A percentile compares a stretch with the other conserved stretches of the same genome.
Conservation (phyloP, 2,329 filamentous ascomycete species). For the Fusarium algeriense region DNA sequence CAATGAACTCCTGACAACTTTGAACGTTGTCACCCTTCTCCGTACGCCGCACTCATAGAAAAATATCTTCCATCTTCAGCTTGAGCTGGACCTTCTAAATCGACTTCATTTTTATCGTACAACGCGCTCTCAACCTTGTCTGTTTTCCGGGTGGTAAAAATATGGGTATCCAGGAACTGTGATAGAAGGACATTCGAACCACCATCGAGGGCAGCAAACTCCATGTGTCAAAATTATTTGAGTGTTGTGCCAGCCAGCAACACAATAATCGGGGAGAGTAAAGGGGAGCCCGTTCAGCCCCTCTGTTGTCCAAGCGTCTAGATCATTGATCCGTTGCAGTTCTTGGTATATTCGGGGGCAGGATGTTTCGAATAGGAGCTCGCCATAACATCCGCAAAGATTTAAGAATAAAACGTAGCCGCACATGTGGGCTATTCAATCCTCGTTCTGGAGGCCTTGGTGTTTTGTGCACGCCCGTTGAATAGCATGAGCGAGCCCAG, state of each 20-base stretch:
- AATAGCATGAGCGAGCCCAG: slow-evolving; percentile 14
- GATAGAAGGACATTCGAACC: slow-evolving; percentile 34
- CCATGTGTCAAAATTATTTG: slow-evolving; percentile 26
- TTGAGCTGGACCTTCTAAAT: slow-evolving; percentile 29
- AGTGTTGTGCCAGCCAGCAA: slow-evolving; percentile 46
- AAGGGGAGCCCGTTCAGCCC: slow-evolving; percentile 44
- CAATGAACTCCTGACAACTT: not conserved
- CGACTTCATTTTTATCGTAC: slow-evolving; percentile 9
- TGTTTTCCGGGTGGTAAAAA: slow-evolving; percentile 5
- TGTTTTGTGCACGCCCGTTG: slow-evolving; percentile 25
- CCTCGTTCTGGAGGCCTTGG: slow-evolving; percentile 5
- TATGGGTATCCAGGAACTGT: slow-evolving; percentile 26
- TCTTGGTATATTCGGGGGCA: slow-evolving; percentile 44
- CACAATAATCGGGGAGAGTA: slow-evolving; percentile 40
- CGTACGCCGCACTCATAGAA: not conserved
- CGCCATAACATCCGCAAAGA: slow-evolving; percentile 46
- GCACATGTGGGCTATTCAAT: slow-evolving; percentile 44
- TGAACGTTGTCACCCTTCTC: too few species aligned
- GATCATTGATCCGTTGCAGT: slow-evolving; percentile 47
- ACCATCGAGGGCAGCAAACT: slow-evolving; percentile 38
- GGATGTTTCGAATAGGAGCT: slow-evolving; percentile 41
- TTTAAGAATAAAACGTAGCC: slow-evolving; percentile 46
- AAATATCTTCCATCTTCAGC: slow-evolving; percentile 4
- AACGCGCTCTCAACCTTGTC: slow-evolving; percentile 4
- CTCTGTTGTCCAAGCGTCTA: slow-evolving; percentile 43